Conservation (phyloP, 1,284 basidiomycete species). For the Naganishia sp. region DNA sequence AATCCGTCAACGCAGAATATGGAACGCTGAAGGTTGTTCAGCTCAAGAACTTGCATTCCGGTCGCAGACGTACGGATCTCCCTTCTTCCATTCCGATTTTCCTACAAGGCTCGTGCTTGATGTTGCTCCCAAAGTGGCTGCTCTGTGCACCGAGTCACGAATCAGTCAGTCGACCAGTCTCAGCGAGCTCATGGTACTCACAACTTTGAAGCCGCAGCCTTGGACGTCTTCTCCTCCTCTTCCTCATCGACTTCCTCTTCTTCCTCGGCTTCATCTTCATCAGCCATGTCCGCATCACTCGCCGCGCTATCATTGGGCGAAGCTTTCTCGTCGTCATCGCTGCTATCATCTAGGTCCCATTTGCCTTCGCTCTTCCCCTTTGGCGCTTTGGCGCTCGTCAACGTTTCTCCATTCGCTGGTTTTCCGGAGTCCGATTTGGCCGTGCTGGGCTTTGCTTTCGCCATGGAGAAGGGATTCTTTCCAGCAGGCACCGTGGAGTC, state of each 20-base stretch:
- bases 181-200: slow-evolving; percentile 40
- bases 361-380: slow-evolving; percentile 29
- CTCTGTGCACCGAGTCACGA: slow-evolving; percentile 56
- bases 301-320: slow-evolving; percentile 8
- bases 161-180: slow-evolving; percentile 23
- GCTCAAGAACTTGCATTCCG: neutral
- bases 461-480: slow-evolving; percentile 6
- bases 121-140: slow-evolving; percentile 56
- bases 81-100: slow-evolving; percentile 81
- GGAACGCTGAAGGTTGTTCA: slow-evolving; percentile 67
- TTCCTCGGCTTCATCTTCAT: slow-evolving; percentile 54
- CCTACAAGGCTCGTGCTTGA: slow-evolving; percentile 71
- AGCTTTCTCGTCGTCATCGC: slow-evolving; percentile 36
- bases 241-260: slow-evolving; percentile 62
- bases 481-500: neutral
- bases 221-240: slow-evolving; percentile 60
- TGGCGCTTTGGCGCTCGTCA: neutral
- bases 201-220: slow-evolving; percentile 65
- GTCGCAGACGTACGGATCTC: slow-evolving; percentile 67
- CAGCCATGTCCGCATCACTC: slow-evolving; percentile 41
- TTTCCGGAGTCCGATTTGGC: neutral
- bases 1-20: slow-evolving; percentile 85
- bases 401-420: neutral
- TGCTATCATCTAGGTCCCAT: slow-evolving; percentile 38
- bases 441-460: slow-evolving; percentile 2